Percentiles rank a stretch among this genome's conserved stretches.
These are phyloP conservation scores for Kodamaea derodonti DNA, from an alignment of 1,139 yeast genomes.

Conservation along the genomic window DNA sequence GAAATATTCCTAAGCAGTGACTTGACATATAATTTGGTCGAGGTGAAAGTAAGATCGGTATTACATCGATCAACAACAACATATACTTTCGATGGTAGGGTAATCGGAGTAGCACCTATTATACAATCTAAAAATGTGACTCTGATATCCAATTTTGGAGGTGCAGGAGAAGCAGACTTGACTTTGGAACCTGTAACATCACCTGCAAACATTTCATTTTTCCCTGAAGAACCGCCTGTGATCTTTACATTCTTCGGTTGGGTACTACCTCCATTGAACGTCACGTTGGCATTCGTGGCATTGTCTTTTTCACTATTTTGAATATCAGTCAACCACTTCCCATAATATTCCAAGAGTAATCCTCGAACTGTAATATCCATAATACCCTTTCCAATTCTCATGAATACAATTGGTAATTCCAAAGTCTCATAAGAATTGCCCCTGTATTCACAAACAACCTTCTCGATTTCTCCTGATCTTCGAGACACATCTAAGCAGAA, in stretches of 20 bases:
- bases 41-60: constrained; percentile 41
- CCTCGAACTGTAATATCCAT: constrained; percentile 43
- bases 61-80: constrained; percentile 51
- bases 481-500: constrained; percentile 21
- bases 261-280: not conserved
- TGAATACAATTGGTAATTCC: constrained; percentile 20
- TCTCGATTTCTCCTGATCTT: constrained; percentile 3
- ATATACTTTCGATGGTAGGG: constrained; percentile 50
- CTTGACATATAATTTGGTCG: constrained; percentile 31
- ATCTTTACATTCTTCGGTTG: not conserved
- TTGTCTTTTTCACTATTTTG: not conserved
- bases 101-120: constrained; percentile 56
- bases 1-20: constrained; percentile 44
- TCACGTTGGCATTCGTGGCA: not conserved
- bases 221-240: not conserved
- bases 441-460: constrained; percentile 27
- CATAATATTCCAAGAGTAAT: constrained; percentile 47
- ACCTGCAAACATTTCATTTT: not conserved
- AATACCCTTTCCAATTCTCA: constrained; percentile 20
- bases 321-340: constrained; percentile 44
- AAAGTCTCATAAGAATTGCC: constrained; percentile 13
- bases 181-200: not conserved
- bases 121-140: constrained; percentile 49
- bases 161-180: not conserved
- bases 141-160: constrained; percentile 30